A percentile compares a stretch with the other conserved stretches of the same genome.
Evolutionary conservation across 495 filamentous ascomycete genomes (phyloP).

Genomic region (Friedmanniomyces simplex): DNA sequence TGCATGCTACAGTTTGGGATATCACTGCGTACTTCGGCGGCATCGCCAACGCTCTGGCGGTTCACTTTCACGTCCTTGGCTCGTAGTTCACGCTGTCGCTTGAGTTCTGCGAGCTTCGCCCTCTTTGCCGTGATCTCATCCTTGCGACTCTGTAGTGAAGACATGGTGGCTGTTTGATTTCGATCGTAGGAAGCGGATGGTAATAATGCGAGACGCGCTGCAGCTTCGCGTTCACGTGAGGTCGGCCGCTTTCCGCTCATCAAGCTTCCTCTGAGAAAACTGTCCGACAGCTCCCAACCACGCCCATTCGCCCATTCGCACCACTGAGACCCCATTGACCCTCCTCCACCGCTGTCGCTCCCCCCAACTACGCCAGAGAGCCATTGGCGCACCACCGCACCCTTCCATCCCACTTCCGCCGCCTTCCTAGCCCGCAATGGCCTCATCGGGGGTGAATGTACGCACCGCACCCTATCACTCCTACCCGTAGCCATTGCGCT

Average conservation of each 20-base stretch:
- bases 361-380: background rate
- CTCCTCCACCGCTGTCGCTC: background rate
- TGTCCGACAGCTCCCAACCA: conserved; percentile 4
- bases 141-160: conserved; percentile 42
- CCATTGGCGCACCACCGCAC: background rate
- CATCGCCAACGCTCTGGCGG: conserved; percentile 54
- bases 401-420: background rate
- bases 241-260: background rate
- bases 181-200: background rate
- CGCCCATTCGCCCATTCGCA: background rate
- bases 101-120: conserved; percentile 90
- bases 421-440: conserved; percentile 13
- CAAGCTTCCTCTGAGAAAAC: background rate
- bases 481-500: no score
- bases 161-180: background rate
- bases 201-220: no score
- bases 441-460: conserved; percentile 55
- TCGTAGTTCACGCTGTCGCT: conserved; percentile 75
- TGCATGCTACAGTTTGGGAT: background rate
- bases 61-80: conserved; percentile 57
- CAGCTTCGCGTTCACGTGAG: background rate
- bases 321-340: background rate
- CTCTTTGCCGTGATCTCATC: conserved; percentile 92
- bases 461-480: conserved; percentile 26
- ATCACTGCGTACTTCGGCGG: conserved; percentile 17